Evolutionary conservation across 208 protist species (phyloP).

Genomic region (Endotrypanum monterogeii): DNA sequence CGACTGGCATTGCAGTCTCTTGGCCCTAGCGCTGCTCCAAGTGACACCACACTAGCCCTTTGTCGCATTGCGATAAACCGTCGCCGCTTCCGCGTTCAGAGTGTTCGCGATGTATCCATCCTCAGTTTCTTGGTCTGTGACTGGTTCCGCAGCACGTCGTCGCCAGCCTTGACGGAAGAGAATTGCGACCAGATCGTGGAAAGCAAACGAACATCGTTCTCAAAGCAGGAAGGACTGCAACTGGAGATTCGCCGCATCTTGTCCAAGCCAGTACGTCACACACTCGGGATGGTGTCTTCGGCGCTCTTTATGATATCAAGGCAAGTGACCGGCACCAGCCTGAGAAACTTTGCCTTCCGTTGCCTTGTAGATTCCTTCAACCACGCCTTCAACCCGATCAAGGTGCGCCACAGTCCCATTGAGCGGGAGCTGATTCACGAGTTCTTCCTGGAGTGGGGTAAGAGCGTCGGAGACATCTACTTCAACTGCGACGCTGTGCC

Average conservation of each 20-base stretch:
- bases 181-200: conserved; percentile 64
- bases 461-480: conserved; percentile 69
- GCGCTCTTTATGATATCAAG: conserved; percentile 65
- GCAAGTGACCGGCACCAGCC: conserved; percentile 30
- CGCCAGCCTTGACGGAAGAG: conserved; percentile 60
- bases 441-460: conserved; percentile 74
- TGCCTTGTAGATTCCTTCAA: conserved; percentile 72
- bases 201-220: conserved; percentile 44
- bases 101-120: conserved; percentile 55
- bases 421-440: conserved; percentile 72
- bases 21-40: conserved; percentile 56
- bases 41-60: conserved; percentile 41
- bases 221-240: conserved; percentile 38
- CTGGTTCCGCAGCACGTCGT: conserved; percentile 77
- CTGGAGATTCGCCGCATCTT: conserved; percentile 53
- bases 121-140: conserved; percentile 80
- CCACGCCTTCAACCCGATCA: conserved; percentile 77
- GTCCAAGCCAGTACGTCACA: conserved; percentile 70
- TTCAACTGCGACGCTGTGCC: conserved; percentile 67
- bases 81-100: conserved; percentile 60
- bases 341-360: conserved; percentile 62
- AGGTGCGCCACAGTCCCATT: conserved; percentile 64
- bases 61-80: conserved; percentile 82
- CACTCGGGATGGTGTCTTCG: conserved; percentile 76
- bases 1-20: conserved; percentile 60